Base-by-base conservation (phyloP, 2,329 filamentous ascomycete species). In the Sporothrix pallida region DNA sequence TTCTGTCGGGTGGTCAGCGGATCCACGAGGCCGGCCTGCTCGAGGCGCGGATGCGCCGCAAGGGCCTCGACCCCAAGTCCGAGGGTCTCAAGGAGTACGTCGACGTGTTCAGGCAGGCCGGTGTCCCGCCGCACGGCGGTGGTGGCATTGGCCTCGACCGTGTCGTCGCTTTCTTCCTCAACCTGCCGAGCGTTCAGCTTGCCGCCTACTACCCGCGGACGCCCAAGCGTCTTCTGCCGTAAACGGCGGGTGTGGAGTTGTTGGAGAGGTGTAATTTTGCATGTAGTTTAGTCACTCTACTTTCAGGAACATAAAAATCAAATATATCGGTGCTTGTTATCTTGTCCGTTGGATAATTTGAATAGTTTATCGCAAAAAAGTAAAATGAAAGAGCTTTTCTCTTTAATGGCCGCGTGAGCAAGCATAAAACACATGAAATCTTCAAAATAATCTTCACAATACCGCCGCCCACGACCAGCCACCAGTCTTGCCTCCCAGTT, bases 81-180 rank as follows among this genome's bases (percentile, higher is more conserved):
- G 80, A 83, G 2, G 89, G 92, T 26, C 93, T 97, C 86, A 93
- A 95, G 80, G 94, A 97, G 77, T 97, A 97, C 81, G 89, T 97
- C 75, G 90, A 92, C 78, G 91, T 91, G 42, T 97, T 97, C 85
- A 82, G 83, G 69, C 90, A 90, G 79, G 95, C 91, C 81, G 94
- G 93, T 77, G 92, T 93, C 37, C 94, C 95, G 42, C 93, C 94
- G 1, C 94, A 97, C 80, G 94, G 93, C 60, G 94, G 94, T 76
- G 94, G 93, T 79, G 94, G 94, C 81, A 95, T 97, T 77, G 94
- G 95, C 71, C 86, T 97, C 62, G 94, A 97, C 84, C 91, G 94
- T 80, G 92, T 97, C 73, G 90, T 97, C 62, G 87, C 88, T 12
- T 90, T 86, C 85, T 90, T 86, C 79, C 80, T 90, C 75, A 85